These are phyloP conservation scores for Taphrina wiesneri DNA, from an alignment of 1,139 yeast species.

Conservation along the genomic window DNA sequence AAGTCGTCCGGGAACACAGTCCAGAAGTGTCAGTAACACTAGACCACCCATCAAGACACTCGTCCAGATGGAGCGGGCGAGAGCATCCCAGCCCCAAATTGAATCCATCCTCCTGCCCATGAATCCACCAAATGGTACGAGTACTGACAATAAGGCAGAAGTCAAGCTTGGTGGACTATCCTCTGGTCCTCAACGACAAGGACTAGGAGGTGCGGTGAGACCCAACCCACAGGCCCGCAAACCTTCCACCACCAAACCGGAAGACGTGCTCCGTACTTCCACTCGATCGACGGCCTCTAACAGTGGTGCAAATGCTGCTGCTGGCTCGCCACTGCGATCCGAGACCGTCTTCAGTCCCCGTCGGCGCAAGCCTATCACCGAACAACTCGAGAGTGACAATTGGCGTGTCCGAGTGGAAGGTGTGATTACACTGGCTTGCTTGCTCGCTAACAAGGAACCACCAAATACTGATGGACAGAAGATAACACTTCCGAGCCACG, in stretches of 20 bases:
- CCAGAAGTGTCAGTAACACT: neutral
- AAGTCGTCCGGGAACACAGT: neutral
- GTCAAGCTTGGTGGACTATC: constrained; percentile 28
- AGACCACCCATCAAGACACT: constrained; percentile 13
- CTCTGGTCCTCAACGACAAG: constrained; percentile 35
- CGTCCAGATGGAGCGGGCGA: constrained; percentile 6
- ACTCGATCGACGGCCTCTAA: constrained; percentile 13
- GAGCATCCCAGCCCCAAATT: neutral
- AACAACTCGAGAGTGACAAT: constrained; percentile 35
- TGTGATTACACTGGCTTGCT: constrained; percentile 36
- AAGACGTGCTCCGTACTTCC: constrained; percentile 19
- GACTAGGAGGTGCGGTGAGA: constrained; percentile 34
- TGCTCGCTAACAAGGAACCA: constrained; percentile 34
- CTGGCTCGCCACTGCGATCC: constrained; percentile 3
- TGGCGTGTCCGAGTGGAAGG: constrained; percentile 36
- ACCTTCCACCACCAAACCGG: neutral
- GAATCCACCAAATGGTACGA: neutral
- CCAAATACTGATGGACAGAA: constrained; percentile 34
- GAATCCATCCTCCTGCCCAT: neutral
- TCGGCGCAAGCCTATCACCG: constrained; percentile 31
- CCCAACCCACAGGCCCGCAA: constrained; percentile 24
- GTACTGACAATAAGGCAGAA: neutral
- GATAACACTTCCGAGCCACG: constrained; percentile 31
- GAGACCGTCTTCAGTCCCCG: constrained; percentile 15
- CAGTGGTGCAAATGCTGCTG: neutral